Evolutionary conservation across 2,329 filamentous ascomycete species (phyloP).

Genomic region (Fonsecaea multimorphosa): DNA sequence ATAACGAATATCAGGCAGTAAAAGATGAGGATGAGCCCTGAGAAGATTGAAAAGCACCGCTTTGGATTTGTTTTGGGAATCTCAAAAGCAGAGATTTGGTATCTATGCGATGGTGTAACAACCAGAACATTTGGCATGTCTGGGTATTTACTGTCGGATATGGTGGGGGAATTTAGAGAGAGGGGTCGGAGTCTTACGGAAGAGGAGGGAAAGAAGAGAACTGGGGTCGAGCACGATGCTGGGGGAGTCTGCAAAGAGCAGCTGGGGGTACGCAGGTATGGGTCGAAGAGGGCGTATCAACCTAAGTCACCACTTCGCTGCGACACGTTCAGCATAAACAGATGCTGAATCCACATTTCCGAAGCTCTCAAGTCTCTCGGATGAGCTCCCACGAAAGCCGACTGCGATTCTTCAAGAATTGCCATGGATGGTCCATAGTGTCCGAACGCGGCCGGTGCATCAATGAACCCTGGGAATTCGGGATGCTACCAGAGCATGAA

Average conservation of each 20-base stretch:
- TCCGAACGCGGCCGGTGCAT: not conserved
- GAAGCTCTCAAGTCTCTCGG: not conserved
- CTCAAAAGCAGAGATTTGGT: constrained; percentile 3
- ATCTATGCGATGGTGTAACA: not conserved
- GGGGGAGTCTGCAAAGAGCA: not conserved
- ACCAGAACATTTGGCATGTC: not conserved
- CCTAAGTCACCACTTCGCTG: not conserved
- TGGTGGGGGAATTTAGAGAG: not conserved
- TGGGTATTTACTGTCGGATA: not conserved
- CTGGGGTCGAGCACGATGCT: not conserved
- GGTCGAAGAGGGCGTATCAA: not conserved
- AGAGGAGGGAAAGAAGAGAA: not conserved
- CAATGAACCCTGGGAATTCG: not conserved
- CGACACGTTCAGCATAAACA: not conserved
- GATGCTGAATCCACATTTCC: not conserved
- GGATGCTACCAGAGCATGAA: not conserved
- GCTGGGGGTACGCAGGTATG: not conserved
- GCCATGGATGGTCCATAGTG: not conserved
- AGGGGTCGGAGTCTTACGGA: not conserved
- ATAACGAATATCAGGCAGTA: constrained; percentile 31
- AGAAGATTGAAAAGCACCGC: not conserved
- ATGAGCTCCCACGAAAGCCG: not conserved
- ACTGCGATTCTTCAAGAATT: not conserved
- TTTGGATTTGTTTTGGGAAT: constrained; percentile 5
- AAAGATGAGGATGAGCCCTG: constrained; percentile 32